Conservation (phyloP, 257 asterid genomes). For the Salvia hispanica region DNA sequence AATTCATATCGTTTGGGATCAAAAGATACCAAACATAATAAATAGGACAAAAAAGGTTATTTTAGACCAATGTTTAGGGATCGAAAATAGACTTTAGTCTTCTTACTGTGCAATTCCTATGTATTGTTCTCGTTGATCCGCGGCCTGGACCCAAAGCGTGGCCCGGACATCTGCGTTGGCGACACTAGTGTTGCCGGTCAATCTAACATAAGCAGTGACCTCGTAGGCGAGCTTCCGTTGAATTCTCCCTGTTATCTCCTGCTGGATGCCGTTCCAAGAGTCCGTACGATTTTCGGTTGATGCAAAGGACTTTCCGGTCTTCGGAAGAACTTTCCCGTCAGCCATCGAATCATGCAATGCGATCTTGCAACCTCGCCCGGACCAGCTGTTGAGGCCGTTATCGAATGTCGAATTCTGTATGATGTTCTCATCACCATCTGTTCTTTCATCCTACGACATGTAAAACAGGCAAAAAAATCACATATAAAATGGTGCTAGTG, state of each 20-base stretch:
- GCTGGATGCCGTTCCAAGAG: slow-evolving; percentile 81
- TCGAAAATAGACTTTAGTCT: too few relatives aligned
- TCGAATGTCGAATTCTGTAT: slow-evolving; percentile 66
- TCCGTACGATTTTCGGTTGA: slow-evolving; percentile 73
- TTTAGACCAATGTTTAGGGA: too few relatives aligned
- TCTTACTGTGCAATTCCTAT: slow-evolving; percentile 65
- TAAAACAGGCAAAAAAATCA: slow-evolving; percentile 11
- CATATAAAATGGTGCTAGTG: too few relatives aligned
- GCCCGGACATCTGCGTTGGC: slow-evolving; percentile 56
- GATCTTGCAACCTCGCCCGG: slow-evolving; percentile 86
- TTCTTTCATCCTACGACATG: slow-evolving; percentile 37
- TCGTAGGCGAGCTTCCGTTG: slow-evolving; percentile 73
- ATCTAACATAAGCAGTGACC: slow-evolving; percentile 57
- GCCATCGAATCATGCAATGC: slow-evolving; percentile 62
- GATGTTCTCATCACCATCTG: slow-evolving; percentile 55
- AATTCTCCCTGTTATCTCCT: slow-evolving; percentile 72
- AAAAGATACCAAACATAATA: too few relatives aligned
- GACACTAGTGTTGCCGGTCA: slow-evolving; percentile 52
- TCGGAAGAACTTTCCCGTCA: slow-evolving; percentile 64
- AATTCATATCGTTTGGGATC: too few relatives aligned
- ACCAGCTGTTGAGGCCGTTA: slow-evolving; percentile 67
- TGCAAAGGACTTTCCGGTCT: slow-evolving; percentile 63
- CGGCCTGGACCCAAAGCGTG: slow-evolving; percentile 63
- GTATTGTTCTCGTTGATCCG: slow-evolving; percentile 68
- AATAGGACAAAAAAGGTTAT: too few relatives aligned